A percentile compares a stretch with the other conserved stretches of the same genome.
Evolutionary conservation across 495 filamentous ascomycete species (phyloP).

Genomic region (Podospora australis): DNA sequence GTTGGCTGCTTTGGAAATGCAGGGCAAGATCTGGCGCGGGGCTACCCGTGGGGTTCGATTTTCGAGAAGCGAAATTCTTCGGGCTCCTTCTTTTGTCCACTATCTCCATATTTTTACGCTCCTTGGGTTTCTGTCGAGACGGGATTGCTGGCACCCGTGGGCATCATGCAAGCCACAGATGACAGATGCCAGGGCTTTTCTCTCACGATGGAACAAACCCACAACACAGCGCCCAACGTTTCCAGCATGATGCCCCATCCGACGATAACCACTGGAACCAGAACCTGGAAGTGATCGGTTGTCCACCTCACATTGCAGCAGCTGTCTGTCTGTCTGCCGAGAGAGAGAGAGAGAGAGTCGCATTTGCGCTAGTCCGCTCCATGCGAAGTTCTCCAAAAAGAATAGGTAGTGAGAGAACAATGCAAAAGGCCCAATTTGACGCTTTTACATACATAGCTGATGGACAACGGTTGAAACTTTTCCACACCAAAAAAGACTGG

Average conservation of each 20-base stretch:
- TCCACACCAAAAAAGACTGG: too few relatives aligned
- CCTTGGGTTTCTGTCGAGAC: neutral
- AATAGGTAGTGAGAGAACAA: too few relatives aligned
- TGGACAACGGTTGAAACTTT: neutral
- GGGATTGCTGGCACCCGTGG: neutral
- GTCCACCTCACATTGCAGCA: conserved; percentile 7
- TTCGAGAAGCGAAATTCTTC: neutral
- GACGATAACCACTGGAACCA: neutral
- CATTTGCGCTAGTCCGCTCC: too few relatives aligned
- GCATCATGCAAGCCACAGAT: neutral
- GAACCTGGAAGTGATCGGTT: too few relatives aligned
- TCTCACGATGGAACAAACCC: neutral
- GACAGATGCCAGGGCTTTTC: neutral
- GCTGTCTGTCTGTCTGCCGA: conserved; percentile 12
- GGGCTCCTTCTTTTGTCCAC: neutral
- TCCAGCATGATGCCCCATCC: neutral
- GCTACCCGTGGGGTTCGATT: conserved; percentile 16
- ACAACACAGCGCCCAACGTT: neutral
- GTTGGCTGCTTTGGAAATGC: conserved; percentile 8
- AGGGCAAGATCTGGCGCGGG: conserved; percentile 19
- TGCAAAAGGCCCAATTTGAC: too few relatives aligned
- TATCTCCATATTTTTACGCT: neutral
- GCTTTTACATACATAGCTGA: too few relatives aligned
- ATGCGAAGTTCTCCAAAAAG: too few relatives aligned
- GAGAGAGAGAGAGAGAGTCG: too few relatives aligned